These are phyloP conservation scores for Monosporozyma siamensis DNA, from an alignment of 805 yeast genomes.

Conservation along the genomic window DNA sequence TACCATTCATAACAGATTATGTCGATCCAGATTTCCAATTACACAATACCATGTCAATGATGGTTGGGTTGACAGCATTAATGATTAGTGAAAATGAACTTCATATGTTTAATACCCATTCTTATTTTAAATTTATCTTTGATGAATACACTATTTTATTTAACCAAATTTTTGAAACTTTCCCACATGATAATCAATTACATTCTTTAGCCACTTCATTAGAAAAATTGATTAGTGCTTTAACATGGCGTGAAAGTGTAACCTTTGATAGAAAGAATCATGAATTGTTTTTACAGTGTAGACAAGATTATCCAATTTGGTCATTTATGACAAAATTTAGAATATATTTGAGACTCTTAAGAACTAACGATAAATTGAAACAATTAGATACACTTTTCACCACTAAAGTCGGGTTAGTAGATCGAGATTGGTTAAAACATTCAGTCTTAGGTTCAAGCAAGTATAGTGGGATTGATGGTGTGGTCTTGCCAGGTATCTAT, in stretches of 20 bases:
- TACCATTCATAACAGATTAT: constrained; percentile 43
- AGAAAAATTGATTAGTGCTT: constrained; percentile 4
- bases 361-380: constrained; percentile 44
- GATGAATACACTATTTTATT: constrained; percentile 28
- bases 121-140: constrained; percentile 39
- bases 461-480: constrained; percentile 41
- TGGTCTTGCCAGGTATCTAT: constrained; percentile 48
- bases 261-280: constrained; percentile 41
- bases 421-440: constrained; percentile 55
- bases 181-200: constrained; percentile 18
- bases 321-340: constrained; percentile 47
- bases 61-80: constrained; percentile 46
- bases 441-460: constrained; percentile 52
- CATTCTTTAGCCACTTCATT: constrained; percentile 7
- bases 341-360: constrained; percentile 47
- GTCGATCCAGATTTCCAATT: constrained; percentile 44
- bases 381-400: constrained; percentile 49
- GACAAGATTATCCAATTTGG: constrained; percentile 75
- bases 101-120: constrained; percentile 37
- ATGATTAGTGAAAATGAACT: constrained; percentile 51
- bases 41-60: constrained; percentile 52
- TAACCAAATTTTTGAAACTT: constrained; percentile 14
- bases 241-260: constrained; percentile 21
- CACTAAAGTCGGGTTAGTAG: constrained; percentile 36
- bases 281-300: constrained; percentile 41